Evolutionary conservation across 78 protist species (phyloP).

Genomic region (Planoprotostelium fungivorum): DNA sequence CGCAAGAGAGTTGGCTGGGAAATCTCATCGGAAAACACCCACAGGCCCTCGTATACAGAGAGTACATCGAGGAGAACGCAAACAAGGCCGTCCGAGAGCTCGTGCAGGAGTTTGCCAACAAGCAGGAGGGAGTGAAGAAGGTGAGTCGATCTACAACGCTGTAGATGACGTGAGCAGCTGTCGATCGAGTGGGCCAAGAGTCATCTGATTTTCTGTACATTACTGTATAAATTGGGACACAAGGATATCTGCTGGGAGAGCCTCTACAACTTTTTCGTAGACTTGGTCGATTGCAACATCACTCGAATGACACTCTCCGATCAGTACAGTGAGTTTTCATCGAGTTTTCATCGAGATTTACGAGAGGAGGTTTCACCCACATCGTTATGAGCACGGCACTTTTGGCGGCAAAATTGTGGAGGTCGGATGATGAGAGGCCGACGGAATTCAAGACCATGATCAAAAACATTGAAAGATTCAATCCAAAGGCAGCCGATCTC

Average conservation of each 20-base stretch:
- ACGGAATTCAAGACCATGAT: neutral
- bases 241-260: constrained; percentile 54
- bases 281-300: constrained; percentile 23
- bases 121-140: neutral
- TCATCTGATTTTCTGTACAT: constrained; percentile 35
- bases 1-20: constrained; percentile 34
- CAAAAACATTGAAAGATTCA: neutral
- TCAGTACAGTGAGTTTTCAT: constrained; percentile 5
- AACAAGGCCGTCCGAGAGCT: constrained; percentile 33
- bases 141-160: too few relatives aligned
- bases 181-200: constrained; percentile 31
- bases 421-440: constrained; percentile 16
- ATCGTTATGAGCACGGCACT: constrained; percentile 38
- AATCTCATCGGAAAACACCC: constrained; percentile 37
- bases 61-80: constrained; percentile 18
- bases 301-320: neutral
- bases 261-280: constrained; percentile 33
- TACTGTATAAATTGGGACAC: constrained; percentile 36
- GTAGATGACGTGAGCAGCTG: neutral
- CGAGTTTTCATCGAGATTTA: neutral
- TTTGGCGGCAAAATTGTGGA: constrained; percentile 55
- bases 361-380: constrained; percentile 34
- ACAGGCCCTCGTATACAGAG: constrained; percentile 29
- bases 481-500: neutral
- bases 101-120: constrained; percentile 27